These are phyloP conservation scores for Mucor velutinosus DNA, from an alignment of 371 early-diverging fungal species.

Conservation along the genomic window DNA sequence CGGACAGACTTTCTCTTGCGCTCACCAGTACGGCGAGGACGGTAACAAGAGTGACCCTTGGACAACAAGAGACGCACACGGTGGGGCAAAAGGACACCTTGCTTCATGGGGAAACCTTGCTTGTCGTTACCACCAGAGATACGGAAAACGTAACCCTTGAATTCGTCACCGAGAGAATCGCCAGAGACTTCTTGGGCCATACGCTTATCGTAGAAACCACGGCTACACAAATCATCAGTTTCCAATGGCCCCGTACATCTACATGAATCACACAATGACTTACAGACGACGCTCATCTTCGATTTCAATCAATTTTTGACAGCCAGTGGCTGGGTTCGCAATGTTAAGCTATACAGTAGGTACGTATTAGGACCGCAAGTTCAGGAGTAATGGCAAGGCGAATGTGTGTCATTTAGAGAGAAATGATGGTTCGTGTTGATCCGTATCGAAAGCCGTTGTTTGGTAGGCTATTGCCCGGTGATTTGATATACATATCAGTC, in stretches of 20 bases:
- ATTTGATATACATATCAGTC: background rate
- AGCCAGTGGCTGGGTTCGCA: constrained; percentile 96
- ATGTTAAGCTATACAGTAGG: constrained; percentile 62
- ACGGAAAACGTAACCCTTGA: constrained; percentile 98
- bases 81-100: constrained; percentile 92
- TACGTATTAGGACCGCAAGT: background rate
- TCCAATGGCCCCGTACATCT: background rate
- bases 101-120: constrained; percentile 99
- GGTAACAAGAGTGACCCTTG: too few species aligned
- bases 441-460: background rate
- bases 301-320: constrained; percentile 95
- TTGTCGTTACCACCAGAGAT: constrained; percentile 99
- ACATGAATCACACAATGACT: constrained; percentile 28
- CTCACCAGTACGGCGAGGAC: too few species aligned
- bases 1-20: too few species aligned
- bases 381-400: too few species aligned
- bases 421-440: background rate
- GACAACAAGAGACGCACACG: constrained; percentile 96
- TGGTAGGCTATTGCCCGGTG: background rate
- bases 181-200: constrained; percentile 96
- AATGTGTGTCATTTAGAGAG: background rate
- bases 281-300: constrained; percentile 92
- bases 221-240: constrained; percentile 78
- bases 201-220: constrained; percentile 98
- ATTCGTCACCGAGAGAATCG: constrained; percentile 96